These are phyloP conservation scores for Fusarium gaditjirri DNA, from an alignment of 2,329 filamentous ascomycete species.

Conservation along the genomic window DNA sequence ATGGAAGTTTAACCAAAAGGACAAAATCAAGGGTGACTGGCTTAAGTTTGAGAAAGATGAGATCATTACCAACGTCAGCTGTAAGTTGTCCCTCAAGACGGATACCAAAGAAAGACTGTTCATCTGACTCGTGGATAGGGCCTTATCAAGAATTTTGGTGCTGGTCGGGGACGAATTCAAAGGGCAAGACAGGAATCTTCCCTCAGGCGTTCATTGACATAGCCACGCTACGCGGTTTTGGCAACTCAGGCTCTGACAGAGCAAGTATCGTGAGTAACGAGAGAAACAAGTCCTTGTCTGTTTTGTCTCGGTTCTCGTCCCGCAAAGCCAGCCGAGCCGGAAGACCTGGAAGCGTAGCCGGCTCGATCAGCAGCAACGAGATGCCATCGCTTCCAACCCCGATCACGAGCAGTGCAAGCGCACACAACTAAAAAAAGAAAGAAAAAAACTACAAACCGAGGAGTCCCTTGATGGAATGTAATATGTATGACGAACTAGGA, in stretches of 20 bases:
- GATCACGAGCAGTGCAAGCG: slow-evolving; percentile 14
- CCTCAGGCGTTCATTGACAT: slow-evolving; percentile 61
- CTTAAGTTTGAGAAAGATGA: slow-evolving; percentile 74
- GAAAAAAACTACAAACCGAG: background rate
- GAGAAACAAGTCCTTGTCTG: slow-evolving; percentile 47
- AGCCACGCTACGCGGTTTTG: slow-evolving; percentile 55
- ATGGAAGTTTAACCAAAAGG: slow-evolving; percentile 65
- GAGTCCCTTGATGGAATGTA: background rate
- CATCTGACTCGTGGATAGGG: slow-evolving; percentile 48
- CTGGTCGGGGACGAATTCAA: slow-evolving; percentile 64
- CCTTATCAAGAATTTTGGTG: slow-evolving; percentile 63
- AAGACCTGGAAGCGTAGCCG: slow-evolving; percentile 49
- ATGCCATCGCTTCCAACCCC: slow-evolving; percentile 35
- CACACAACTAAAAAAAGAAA: background rate
- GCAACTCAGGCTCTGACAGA: slow-evolving; percentile 42
- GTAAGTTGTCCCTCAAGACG: slow-evolving; percentile 50
- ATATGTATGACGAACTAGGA: slow-evolving; percentile 11
- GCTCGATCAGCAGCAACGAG: slow-evolving; percentile 49
- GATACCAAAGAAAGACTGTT: background rate
- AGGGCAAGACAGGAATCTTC: slow-evolving; percentile 65
- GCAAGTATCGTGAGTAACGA: slow-evolving; percentile 50
- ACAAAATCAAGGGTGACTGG: slow-evolving; percentile 57
- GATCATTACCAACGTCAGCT: slow-evolving; percentile 71
- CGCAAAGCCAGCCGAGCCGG: slow-evolving; percentile 44
- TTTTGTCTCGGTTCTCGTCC: slow-evolving; percentile 51